phyloP scores from a whole-genome alignment of 2,329 filamentous ascomycete genomes.

The Thelonectria rubi region DNA sequence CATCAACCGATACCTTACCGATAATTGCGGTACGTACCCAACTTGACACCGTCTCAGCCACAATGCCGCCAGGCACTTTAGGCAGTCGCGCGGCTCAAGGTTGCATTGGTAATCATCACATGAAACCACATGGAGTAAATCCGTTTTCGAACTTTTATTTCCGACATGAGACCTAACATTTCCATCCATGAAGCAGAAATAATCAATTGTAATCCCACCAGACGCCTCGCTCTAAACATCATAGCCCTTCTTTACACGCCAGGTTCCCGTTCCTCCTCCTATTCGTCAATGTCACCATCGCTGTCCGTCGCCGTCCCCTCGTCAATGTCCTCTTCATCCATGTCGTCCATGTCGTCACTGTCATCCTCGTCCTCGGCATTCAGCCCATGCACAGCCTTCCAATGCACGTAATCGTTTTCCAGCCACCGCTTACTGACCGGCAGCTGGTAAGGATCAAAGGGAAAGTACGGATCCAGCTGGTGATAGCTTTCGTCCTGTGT shows the following conservation, averaged over 20 bases:
- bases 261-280: neutral
- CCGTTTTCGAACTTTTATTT: neutral
- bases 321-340: slow-evolving; percentile 55
- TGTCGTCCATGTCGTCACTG: slow-evolving; percentile 62
- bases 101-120: neutral
- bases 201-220: neutral
- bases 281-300: slow-evolving; percentile 54
- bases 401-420: slow-evolving; percentile 82
- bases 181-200: neutral
- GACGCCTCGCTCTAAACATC: slow-evolving; percentile 30
- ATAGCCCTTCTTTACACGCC: neutral
- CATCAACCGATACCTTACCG: no score
- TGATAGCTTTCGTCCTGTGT: slow-evolving; percentile 78
- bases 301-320: slow-evolving; percentile 63
- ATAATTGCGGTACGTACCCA: neutral
- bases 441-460: slow-evolving; percentile 95
- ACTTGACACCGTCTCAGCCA: neutral
- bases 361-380: slow-evolving; percentile 66
- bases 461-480: slow-evolving; percentile 93
- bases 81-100: neutral
- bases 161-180: neutral
- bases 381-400: slow-evolving; percentile 78
- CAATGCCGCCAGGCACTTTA: neutral
- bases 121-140: neutral
- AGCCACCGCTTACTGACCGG: slow-evolving; percentile 90